A percentile compares a stretch with the other conserved stretches of the same genome.
These are phyloP conservation scores for Ilex asprella DNA, from an alignment of 257 asterid genomes.

Conservation along the genomic window DNA sequence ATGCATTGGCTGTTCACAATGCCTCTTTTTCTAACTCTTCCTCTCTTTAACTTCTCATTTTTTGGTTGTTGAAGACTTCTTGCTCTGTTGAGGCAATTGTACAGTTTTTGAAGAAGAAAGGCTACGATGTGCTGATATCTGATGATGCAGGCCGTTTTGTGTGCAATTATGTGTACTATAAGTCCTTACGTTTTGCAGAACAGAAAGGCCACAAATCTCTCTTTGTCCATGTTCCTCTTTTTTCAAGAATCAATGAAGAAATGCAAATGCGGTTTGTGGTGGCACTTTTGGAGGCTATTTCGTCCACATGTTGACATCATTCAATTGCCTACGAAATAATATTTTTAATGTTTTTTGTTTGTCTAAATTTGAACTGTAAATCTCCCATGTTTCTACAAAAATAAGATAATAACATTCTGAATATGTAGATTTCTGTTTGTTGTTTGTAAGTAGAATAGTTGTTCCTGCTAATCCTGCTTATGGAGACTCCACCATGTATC, in stretches of 20 bases:
- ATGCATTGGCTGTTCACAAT: no score
- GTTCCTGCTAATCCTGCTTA: no score
- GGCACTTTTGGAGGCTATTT: slow-evolving; percentile 46
- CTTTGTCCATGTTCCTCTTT: slow-evolving; percentile 54
- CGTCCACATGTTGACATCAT: slow-evolving; percentile 26
- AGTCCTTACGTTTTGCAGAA: slow-evolving; percentile 45
- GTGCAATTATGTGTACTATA: slow-evolving; percentile 58
- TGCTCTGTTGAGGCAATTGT: slow-evolving; percentile 38
- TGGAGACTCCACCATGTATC: no score
- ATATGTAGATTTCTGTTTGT: no score
- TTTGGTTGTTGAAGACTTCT: slow-evolving; percentile 32
- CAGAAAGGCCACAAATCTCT: slow-evolving; percentile 42
- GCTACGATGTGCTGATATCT: slow-evolving; percentile 30
- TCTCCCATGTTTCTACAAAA: no score
- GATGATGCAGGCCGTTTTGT: slow-evolving; percentile 56
- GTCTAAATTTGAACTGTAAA: no score
- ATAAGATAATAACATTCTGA: no score
- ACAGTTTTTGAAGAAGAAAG: slow-evolving; percentile 31
- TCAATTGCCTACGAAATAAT: not conserved
- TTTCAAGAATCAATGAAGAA: slow-evolving; percentile 26
- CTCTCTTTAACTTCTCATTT: not conserved
- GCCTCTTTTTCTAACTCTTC: not conserved
- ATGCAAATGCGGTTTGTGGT: slow-evolving; percentile 37
- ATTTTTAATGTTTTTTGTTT: no score
- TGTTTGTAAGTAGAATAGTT: no score